Conservation (phyloP, 495 filamentous ascomycete genomes). For the Aspergillus ellipticus region DNA sequence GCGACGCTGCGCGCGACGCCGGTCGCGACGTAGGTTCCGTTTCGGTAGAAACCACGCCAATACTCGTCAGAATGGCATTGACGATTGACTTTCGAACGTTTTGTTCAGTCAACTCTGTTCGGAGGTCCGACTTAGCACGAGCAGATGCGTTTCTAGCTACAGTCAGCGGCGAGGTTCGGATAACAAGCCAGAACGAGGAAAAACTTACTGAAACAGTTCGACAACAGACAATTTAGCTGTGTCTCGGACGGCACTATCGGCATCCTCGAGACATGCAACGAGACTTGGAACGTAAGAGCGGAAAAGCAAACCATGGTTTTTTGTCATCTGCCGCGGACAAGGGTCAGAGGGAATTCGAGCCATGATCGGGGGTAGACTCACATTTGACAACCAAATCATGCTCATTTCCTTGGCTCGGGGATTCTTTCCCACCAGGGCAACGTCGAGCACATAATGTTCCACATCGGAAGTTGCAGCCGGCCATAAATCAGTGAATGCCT, state of each 20-base stretch:
- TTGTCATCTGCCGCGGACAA: conserved; percentile 60
- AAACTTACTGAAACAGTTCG: conserved; percentile 72
- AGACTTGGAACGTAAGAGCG: conserved; percentile 75
- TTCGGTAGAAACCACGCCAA: conserved; percentile 47
- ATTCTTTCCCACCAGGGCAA: conserved; percentile 73
- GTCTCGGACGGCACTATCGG: conserved; percentile 81
- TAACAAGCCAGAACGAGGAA: background rate
- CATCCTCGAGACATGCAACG: conserved; percentile 83
- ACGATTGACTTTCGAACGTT: conserved; percentile 83
- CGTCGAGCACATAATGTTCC: conserved; percentile 74
- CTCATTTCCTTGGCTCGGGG: conserved; percentile 75
- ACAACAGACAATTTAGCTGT: conserved; percentile 76
- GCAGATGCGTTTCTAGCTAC: conserved; percentile 66
- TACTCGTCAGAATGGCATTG: conserved; percentile 67
- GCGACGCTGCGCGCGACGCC: background rate
- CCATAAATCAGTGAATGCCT: conserved; percentile 70
- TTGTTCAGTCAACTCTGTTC: conserved; percentile 71
- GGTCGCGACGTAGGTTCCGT: conserved; percentile 13
- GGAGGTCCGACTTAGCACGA: conserved; percentile 81
- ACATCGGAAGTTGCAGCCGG: conserved; percentile 62
- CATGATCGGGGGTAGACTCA: conserved; percentile 41
- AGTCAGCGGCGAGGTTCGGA: conserved; percentile 11
- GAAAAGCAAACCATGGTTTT: conserved; percentile 71
- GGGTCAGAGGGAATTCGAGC: conserved; percentile 10
- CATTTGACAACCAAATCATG: conserved; percentile 71